These are phyloP conservation scores for Neostapfia colusana DNA, from an alignment of 176 grass and related monocot genomes.

Conservation along the genomic window DNA sequence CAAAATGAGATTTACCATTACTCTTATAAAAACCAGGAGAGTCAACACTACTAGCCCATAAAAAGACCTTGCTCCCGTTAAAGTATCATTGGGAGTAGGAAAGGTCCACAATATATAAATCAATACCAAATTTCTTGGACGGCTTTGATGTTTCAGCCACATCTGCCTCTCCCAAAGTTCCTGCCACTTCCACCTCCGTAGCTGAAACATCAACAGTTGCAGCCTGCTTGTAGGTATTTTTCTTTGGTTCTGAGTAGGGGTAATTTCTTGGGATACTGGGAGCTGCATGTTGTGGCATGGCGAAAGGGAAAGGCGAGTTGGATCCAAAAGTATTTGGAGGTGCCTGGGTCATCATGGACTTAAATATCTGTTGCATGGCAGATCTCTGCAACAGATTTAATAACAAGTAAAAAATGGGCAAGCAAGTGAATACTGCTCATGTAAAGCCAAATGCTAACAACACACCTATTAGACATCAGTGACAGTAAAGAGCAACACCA, in stretches of 20 bases:
- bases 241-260: conserved; percentile 45
- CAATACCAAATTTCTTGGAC: conserved; percentile 77
- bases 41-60: conserved; percentile 14
- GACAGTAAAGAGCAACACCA: conserved; percentile 13
- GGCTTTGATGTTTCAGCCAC: conserved; percentile 48
- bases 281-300: conserved; percentile 52
- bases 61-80: not conserved
- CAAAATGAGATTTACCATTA: conserved; percentile 16
- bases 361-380: conserved; percentile 88
- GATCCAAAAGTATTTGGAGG: conserved; percentile 62
- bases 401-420: conserved; percentile 10
- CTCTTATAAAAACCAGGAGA: conserved; percentile 10
- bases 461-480: not conserved
- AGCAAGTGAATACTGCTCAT: no score
- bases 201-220: conserved; percentile 74
- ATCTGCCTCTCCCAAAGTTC: conserved; percentile 47
- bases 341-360: conserved; percentile 91
- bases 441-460: conserved; percentile 23
- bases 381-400: conserved; percentile 56
- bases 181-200: conserved; percentile 57
- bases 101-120: conserved; percentile 8
- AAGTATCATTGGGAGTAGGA: not conserved
- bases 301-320: conserved; percentile 77
- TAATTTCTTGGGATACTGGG: conserved; percentile 51
- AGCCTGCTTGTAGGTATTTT: conserved; percentile 38